These are phyloP conservation scores for Pilatotrama ljubarskyi DNA, from an alignment of 768 basidiomycete genomes.

Conservation along the genomic window DNA sequence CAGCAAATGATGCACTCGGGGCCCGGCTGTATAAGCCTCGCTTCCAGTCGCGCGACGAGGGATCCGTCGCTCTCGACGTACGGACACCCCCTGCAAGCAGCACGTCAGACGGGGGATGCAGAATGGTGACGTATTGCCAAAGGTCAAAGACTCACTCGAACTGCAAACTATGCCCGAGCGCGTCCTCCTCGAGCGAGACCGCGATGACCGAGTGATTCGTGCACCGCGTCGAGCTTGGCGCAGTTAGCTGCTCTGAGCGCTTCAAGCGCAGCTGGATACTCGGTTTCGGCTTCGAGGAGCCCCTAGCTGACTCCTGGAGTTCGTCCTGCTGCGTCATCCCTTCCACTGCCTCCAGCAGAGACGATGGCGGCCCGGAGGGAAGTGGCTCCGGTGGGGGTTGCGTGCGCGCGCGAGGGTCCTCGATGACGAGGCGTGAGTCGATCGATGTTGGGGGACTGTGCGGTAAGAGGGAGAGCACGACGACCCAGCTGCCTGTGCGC, in stretches of 20 bases:
- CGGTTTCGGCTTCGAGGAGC: slow-evolving; percentile 11
- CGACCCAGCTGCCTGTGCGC: slow-evolving; percentile 37
- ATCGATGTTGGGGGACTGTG: slow-evolving; percentile 60
- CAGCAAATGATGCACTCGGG: slow-evolving; percentile 4
- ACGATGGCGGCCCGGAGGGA: slow-evolving; percentile 3
- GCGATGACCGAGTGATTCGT: slow-evolving; percentile 32
- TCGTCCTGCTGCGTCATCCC: slow-evolving; percentile 2
- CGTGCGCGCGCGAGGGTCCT: slow-evolving; percentile 29
- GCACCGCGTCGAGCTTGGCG: slow-evolving; percentile 10
- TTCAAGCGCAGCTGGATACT: slow-evolving; percentile 11
- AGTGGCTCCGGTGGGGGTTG: slow-evolving; percentile 6
- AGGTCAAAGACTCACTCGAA: slow-evolving; percentile 1
- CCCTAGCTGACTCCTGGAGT: slow-evolving; percentile 28
- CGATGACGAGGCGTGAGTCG: slow-evolving; percentile 51
- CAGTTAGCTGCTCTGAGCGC: slow-evolving; percentile 28
- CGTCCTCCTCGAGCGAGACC: slow-evolving; percentile 23
- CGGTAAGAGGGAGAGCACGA: slow-evolving; percentile 52
- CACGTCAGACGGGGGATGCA: neutral
- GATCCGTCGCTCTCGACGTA: slow-evolving; percentile 11
- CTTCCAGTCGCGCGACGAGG: slow-evolving; percentile 7
- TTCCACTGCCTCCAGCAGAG: slow-evolving; percentile 3
- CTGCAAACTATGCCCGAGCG: slow-evolving; percentile 12
- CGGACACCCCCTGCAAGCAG: slow-evolving; percentile 4
- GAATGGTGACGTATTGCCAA: neutral
- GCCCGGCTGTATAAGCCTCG: neutral